Evolutionary conservation across 2,329 filamentous ascomycete genomes (phyloP), one percentile per base, ranked within the genome.

Genomic region (Cladosporium sp.): DNA sequence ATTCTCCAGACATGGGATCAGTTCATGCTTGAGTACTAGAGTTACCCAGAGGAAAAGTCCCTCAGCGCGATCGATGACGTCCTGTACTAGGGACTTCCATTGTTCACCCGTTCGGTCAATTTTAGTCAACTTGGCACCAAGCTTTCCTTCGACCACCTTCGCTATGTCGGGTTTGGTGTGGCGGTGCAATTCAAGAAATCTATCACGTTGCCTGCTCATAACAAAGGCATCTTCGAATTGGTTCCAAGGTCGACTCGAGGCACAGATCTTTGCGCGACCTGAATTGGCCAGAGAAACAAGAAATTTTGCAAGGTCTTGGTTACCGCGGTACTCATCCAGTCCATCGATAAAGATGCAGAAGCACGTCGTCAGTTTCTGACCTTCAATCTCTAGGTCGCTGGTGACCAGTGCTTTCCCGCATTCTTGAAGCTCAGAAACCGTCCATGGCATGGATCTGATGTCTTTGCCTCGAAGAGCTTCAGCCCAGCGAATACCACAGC

Each of bases 331-430:
- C n/a, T 59, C 56, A 14, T 59, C 56, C 5, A 59, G 35, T 16
- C 35, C 56, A 16, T 59, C 56, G 14, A 59, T 46, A 23, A 59
- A 59, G 16, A 59, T n/a, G 23, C 56, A 59, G 16, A 59, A 59
- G n/a, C 56, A 59, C n/a, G n/a, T n/a, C n/a, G n/a, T n/a, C n/a
- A n/a, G 23, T 1, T 26, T 11, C 31, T 14, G 7, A 16, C 12
- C n/a, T 26, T 40, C 11, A 14, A 58, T 5, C 33, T 58, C 12
- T 12, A 58, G 7, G 23, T 44, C 33, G 14, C 12, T 8, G n/a
- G 33, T 16, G n/a, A 37, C 21, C 3, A 58, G 55, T 26, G n/a
- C n/a, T n/a, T n/a, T 12, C 4, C 28, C 33, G 5, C 56, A 59
- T n/a, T 23, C 10, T 29, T 16, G 56, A 16, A 59, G 56, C 35